Evolutionary conservation across 768 basidiomycete genomes (phyloP).

Genomic region (Lyophyllum semitale): DNA sequence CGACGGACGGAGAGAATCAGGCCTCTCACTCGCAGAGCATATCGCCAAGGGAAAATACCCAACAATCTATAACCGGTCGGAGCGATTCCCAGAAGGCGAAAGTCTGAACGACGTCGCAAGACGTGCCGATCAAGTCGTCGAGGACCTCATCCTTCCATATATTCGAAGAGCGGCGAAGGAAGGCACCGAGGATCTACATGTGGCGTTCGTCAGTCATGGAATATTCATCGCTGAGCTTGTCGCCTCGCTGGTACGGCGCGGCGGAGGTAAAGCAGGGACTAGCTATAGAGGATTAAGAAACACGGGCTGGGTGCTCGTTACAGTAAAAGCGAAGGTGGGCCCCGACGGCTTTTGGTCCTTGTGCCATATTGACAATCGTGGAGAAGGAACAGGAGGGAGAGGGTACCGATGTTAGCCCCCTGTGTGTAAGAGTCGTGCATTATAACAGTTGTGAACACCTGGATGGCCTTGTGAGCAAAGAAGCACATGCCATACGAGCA

Average conservation of each 20-base stretch:
- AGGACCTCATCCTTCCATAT: slow-evolving; percentile 57
- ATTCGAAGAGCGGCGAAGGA: slow-evolving; percentile 41
- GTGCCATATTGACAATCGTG: neutral
- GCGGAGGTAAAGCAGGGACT: slow-evolving; percentile 24
- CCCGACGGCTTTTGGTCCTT: neutral
- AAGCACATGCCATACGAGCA: neutral
- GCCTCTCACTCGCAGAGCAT: slow-evolving; percentile 45
- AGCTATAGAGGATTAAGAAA: slow-evolving; percentile 58
- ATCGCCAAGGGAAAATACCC: slow-evolving; percentile 58
- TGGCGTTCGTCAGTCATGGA: slow-evolving; percentile 79
- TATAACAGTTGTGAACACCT: slow-evolving; percentile 61
- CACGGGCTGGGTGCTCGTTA: slow-evolving; percentile 68
- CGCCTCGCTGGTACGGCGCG: slow-evolving; percentile 46
- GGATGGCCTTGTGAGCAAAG: slow-evolving; percentile 49
- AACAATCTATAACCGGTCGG: slow-evolving; percentile 39
- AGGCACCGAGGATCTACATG: slow-evolving; percentile 41
- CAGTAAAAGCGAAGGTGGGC: slow-evolving; percentile 40
- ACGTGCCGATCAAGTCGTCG: slow-evolving; percentile 54
- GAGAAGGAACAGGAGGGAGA: slow-evolving; percentile 25
- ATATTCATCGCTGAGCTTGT: slow-evolving; percentile 66
- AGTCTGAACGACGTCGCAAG: slow-evolving; percentile 60
- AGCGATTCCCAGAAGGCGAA: slow-evolving; percentile 74
- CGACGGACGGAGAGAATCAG: slow-evolving; percentile 29
- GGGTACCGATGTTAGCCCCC: slow-evolving; percentile 22
- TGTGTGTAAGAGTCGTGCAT: slow-evolving; percentile 48